Base-by-base conservation (phyloP, 2,329 filamentous ascomycete species). In the Aspergillus sp. region DNA sequence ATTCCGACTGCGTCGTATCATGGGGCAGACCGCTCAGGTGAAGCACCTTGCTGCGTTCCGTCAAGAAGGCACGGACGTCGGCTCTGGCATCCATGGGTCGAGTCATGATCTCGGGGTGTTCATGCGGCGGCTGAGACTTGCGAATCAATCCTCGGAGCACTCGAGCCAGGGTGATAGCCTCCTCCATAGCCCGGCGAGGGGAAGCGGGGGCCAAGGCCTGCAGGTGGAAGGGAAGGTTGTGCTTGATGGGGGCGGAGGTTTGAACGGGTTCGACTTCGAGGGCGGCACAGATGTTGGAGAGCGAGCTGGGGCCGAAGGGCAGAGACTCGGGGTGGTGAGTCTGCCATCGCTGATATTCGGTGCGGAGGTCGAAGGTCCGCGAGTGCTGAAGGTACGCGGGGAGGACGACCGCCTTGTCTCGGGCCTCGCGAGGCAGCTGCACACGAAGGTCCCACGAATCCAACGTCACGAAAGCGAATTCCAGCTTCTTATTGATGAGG, bases 401-500 rank as follows among this genome's bases (percentile, higher is more conserved):
- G 39, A 99, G 86, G 54, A 98, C 95, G 47, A 98, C 95, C 67
- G 93, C 90, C 84, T 99, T 99, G 82, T 99, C 95, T 71, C 95
- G 91, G 73, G 95, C 95, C 82, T 99, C 95, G 65, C 95, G 91
- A 52, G 95, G 95, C 73, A 99, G 86, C 83, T 99, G 95, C 59
- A 99, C 95, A 69, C 95, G 92, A 61, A 99, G 87, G 76, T 99
- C 95, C 95, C 95, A 99, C 50, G 94, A 93, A 78, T 98, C 96
- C 71, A 99, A 87, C 47, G 95, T 99, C 62, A 99, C 95, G 77
- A 99, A 99, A 65, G 96, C 93, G 75, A 99, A 99, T 72, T 97
- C 94, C 74, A 95, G 86, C 75, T 96, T 95, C 78, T 96, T 93
- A 66, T 88, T 89, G 56, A 91, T 87, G 69, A 99, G 82, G 75